Conservation (phyloP, 352 stramenopile species). For the Phytophthora niederhauseri region DNA sequence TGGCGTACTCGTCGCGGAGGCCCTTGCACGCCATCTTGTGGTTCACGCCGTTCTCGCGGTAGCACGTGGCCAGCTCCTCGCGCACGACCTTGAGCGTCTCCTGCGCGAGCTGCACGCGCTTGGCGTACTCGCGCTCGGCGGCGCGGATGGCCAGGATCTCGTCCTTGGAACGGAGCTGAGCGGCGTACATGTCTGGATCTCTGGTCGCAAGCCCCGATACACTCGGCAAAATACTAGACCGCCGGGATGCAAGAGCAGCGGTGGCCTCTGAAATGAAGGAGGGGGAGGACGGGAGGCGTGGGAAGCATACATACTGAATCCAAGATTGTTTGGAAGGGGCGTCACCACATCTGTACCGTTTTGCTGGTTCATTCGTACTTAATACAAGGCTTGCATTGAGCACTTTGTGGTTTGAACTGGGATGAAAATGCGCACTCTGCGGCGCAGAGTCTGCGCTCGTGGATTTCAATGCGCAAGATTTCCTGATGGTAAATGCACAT, state of each 20-base stretch:
- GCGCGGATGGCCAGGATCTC: constrained; percentile 81
- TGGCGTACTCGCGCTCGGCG: constrained; percentile 80
- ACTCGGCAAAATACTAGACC: constrained; percentile 30
- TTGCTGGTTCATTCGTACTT: constrained; percentile 13
- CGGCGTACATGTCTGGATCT: constrained; percentile 53
- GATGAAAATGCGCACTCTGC: too few relatives aligned
- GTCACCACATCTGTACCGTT: constrained; percentile 13
- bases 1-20: constrained; percentile 84
- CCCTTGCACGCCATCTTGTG: constrained; percentile 88
- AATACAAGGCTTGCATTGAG: background rate
- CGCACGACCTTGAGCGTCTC: constrained; percentile 87
- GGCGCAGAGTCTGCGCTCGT: too few relatives aligned
- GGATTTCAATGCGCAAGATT: too few relatives aligned
- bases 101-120: constrained; percentile 74
- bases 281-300: constrained; percentile 17
- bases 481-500: background rate
- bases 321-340: background rate
- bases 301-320: background rate
- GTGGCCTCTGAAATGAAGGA: constrained; percentile 29
- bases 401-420: too few relatives aligned
- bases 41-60: constrained; percentile 90
- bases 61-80: constrained; percentile 86
- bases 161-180: constrained; percentile 82
- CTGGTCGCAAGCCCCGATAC: constrained; percentile 16
- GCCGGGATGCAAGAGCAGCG: constrained; percentile 28